Evolutionary conservation across 129 eudicot species (phyloP).

Genomic region (Artemisia annua): DNA sequence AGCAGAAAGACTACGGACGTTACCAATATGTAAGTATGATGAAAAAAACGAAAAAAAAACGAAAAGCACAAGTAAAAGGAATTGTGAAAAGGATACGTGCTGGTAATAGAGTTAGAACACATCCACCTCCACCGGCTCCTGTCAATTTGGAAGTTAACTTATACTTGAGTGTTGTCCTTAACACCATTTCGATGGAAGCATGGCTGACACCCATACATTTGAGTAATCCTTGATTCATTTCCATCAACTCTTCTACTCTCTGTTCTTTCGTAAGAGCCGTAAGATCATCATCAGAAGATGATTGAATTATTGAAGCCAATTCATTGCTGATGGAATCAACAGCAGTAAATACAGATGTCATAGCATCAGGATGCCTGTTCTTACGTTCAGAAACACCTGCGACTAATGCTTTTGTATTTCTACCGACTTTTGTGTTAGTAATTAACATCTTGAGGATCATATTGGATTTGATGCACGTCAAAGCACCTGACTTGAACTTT

Average conservation of each 20-base stretch:
- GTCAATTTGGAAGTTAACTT: conserved; percentile 79
- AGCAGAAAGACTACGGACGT: not conserved
- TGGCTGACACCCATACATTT: conserved; percentile 99
- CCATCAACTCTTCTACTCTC: conserved; percentile 80
- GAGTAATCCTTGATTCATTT: conserved; percentile 97
- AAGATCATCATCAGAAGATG: conserved; percentile 55
- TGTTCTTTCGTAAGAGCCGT: conserved; percentile 77
- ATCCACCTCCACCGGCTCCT: conserved; percentile 99
- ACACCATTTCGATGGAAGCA: conserved; percentile 80
- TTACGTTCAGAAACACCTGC: conserved; percentile 90
- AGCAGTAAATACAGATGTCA: conserved; percentile 83
- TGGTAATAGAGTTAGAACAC: conserved; percentile 91
- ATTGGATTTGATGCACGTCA: conserved; percentile 79
- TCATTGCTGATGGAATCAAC: conserved; percentile 91
- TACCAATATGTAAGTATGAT: not conserved
- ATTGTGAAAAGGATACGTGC: conserved; percentile 62
- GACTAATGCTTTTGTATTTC: conserved; percentile 92
- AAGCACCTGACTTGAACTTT: conserved; percentile 81
- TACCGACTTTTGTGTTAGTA: conserved; percentile 93
- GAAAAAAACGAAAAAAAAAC: not conserved
- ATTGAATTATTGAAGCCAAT: conserved; percentile 65
- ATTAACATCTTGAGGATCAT: conserved; percentile 89
- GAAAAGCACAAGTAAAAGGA: not conserved
- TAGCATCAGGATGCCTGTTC: conserved; percentile 74
- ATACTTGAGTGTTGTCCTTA: conserved; percentile 67